Base-by-base conservation (phyloP, 1,284 basidiomycete species). In the Microbotryum scabiosae region DNA sequence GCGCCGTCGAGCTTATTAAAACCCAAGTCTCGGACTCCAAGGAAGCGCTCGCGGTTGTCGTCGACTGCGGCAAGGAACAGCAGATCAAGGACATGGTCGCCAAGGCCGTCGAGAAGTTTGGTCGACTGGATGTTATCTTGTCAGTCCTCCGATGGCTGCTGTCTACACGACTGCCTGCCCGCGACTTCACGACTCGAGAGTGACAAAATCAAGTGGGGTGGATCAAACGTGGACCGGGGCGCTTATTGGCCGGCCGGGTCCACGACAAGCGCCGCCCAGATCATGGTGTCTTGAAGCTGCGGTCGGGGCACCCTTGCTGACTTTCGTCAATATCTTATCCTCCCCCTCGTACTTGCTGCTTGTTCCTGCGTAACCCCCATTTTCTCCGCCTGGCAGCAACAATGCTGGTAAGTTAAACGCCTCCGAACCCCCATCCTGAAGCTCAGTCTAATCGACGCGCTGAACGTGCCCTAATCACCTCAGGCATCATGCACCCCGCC, bases 401-500 rank as follows among this genome's bases (percentile, higher is more conserved):
- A 93, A 92, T 73, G 90, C 90, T 55, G 89, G 88, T 81, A 65
- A 49, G 72, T 62, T 16, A 45, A 32, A 18, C 14, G 20, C 47
- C 4, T 56, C 51, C 14, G 12, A n/a, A 4, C 12, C 26, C 12
- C 21, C 51, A 16, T 9, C 18, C 25, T n/a, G 14, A 36, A 32
- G 6, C 16, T 58, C 56, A 32, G 6, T 50, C n/a, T 51, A 25
- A 36, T 18, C 14, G 21, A 23, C 5, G 18, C 9, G 55, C 47
- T 9, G 32, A 41, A 45, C 55, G 63, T 68, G 25, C 65, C 47
- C 25, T 41, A 12, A 12, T 41, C 36, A 16, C 16, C 36, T 41
- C 69, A 84, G 86, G 88, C 20, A 93, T 97, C 73, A 97, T 97
- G 93, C 93, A 96, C 75, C 85, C 90, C 14, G 83, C 79, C 25